Percentiles rank a stretch among this genome's conserved stretches.
These are phyloP conservation scores for Xylaria multiplex DNA, from an alignment of 2,329 filamentous ascomycete genomes.

Conservation along the genomic window DNA sequence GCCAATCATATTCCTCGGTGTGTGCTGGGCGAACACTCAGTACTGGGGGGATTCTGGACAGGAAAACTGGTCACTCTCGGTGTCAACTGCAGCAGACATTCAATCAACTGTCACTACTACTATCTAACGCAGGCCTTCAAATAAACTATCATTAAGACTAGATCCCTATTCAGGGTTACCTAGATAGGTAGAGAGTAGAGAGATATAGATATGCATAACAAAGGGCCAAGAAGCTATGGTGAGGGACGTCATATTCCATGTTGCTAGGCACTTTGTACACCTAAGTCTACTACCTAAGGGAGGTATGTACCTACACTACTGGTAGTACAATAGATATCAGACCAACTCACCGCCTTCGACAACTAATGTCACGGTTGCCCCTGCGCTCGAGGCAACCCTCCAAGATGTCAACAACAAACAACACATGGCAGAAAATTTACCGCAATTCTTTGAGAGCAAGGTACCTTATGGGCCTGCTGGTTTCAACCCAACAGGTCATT, in stretches of 20 bases:
- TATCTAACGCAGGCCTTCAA: constrained; percentile 2
- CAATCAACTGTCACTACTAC: not conserved
- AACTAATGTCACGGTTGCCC: not conserved
- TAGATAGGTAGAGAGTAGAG: not conserved
- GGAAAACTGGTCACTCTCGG: not conserved
- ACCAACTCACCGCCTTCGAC: constrained; percentile 25
- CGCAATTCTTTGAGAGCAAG: not conserved
- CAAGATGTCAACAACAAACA: constrained; percentile 11
- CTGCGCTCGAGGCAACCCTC: not conserved
- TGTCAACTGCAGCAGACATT: constrained; percentile 4
- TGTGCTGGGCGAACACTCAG: constrained; percentile 10
- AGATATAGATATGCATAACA: too few relatives aligned
- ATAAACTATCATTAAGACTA: not conserved
- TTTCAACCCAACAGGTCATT: not conserved
- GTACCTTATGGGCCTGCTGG: not conserved
- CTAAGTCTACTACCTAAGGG: not conserved
- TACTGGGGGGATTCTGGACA: too few relatives aligned
- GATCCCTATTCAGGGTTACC: not conserved
- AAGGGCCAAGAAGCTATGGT: not conserved
- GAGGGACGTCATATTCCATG: too few relatives aligned
- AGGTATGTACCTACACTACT: too few relatives aligned
- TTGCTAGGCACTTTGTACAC: too few relatives aligned
- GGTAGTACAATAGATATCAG: too few relatives aligned
- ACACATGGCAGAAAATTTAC: constrained; percentile 12
- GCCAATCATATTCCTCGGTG: constrained; percentile 18